phyloP scores from a whole-genome alignment of 2,329 filamentous ascomycete species.

The Ciborinia camelliae region DNA sequence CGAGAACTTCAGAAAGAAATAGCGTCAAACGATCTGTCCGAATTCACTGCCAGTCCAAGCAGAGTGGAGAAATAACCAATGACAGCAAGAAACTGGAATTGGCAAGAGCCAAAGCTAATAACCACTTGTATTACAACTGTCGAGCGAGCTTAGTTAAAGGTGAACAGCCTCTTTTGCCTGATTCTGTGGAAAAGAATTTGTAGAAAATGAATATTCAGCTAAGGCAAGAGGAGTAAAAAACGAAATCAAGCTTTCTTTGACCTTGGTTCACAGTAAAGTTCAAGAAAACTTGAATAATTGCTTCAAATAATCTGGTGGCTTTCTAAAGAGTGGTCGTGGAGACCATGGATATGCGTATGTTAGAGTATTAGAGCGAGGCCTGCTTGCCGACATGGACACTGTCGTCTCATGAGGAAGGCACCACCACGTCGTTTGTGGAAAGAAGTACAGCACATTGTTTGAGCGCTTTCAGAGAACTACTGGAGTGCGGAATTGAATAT shows the following conservation, averaged over 20 bases:
- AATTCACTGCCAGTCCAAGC: neutral
- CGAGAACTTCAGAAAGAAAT: neutral
- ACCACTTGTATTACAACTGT: neutral
- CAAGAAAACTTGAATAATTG: neutral
- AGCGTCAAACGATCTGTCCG: neutral
- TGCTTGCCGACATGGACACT: neutral
- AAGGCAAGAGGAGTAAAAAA: neutral
- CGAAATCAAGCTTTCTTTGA: neutral
- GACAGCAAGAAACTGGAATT: neutral
- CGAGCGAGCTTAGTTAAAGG: neutral
- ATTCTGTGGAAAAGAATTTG: neutral
- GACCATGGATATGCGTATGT: too few species aligned
- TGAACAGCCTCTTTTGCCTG: neutral
- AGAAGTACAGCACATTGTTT: neutral
- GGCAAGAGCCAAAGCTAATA: neutral
- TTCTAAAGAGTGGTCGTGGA: neutral
- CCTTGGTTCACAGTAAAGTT: neutral
- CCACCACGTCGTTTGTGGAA: neutral
- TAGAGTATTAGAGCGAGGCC: neutral
- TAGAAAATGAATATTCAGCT: neutral
- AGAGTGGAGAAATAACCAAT: neutral
- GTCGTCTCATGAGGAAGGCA: neutral
- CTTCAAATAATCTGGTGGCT: neutral
- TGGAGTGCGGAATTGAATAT: neutral
- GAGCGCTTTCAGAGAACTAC: neutral